phyloP scores from a whole-genome alignment of 192 early-diverging fungal species.

The Podila epigama region DNA sequence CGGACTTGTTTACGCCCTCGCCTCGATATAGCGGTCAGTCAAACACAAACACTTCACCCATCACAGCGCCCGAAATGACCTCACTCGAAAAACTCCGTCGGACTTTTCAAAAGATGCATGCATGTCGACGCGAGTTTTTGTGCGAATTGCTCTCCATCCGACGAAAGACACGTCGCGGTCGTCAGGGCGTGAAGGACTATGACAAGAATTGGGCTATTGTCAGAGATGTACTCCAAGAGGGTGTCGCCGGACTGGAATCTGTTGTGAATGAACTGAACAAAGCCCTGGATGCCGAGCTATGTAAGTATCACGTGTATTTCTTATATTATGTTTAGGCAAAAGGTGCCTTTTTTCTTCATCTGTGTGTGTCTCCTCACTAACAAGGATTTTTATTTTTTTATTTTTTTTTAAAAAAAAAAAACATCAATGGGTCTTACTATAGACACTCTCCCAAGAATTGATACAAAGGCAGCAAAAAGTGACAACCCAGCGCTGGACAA shows the following conservation, averaged over 20 bases:
- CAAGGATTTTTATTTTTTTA: background rate
- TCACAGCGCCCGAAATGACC: constrained; percentile 20
- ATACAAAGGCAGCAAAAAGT: constrained; percentile 22
- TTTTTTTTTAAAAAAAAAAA: no score
- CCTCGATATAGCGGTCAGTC: constrained; percentile 40
- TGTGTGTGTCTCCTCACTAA: background rate
- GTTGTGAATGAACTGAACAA: constrained; percentile 51
- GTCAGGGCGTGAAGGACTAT: constrained; percentile 54
- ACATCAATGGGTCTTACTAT: no score
- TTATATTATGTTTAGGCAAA: background rate
- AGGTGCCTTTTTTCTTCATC: background rate
- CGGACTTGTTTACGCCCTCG: constrained; percentile 7
- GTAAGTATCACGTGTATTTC: constrained; percentile 33
- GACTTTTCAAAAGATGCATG: constrained; percentile 58
- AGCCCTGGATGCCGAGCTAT: constrained; percentile 53
- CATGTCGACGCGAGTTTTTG: constrained; percentile 63
- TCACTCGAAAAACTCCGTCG: constrained; percentile 57
- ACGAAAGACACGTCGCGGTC: constrained; percentile 58
- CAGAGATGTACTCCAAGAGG: constrained; percentile 40
- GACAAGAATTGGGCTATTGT: constrained; percentile 52
- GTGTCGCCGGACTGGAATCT: constrained; percentile 35
- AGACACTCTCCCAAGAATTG: constrained; percentile 50
- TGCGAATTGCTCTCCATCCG: constrained; percentile 58
- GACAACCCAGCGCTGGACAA: constrained; percentile 37
- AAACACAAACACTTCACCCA: constrained; percentile 5